Percentiles rank a stretch among this genome's conserved stretches.
Evolutionary conservation across 805 yeast species (phyloP).

Genomic region (Starmerella khaoyaiensis): DNA sequence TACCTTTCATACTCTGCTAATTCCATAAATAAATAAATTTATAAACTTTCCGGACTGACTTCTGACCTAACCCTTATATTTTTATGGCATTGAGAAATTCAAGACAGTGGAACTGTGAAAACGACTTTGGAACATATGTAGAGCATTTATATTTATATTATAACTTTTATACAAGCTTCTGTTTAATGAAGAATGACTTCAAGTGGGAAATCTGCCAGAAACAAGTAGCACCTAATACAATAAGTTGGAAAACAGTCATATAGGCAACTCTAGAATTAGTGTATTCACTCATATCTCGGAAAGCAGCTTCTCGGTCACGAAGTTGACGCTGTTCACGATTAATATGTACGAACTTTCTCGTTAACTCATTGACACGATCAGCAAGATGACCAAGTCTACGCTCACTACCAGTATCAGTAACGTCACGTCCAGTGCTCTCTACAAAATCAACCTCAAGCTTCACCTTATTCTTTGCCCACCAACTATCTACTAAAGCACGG

Average conservation of each 20-base stretch:
- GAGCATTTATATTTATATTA: background rate
- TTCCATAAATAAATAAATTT: slow-evolving; percentile 16
- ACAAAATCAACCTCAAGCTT: slow-evolving; percentile 65
- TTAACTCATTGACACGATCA: slow-evolving; percentile 44
- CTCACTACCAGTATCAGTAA: slow-evolving; percentile 49
- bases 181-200: slow-evolving; percentile 73
- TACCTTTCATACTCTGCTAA: slow-evolving; percentile 67
- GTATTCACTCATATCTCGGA: slow-evolving; percentile 64
- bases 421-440: slow-evolving; percentile 44
- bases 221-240: slow-evolving; percentile 57
- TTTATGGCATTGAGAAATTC: too few species aligned
- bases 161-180: slow-evolving; percentile 52
- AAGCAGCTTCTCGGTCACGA: slow-evolving; percentile 52
- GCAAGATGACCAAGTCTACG: slow-evolving; percentile 42
- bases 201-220: slow-evolving; percentile 64
- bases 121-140: too few species aligned
- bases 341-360: slow-evolving; percentile 44
- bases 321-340: slow-evolving; percentile 53
- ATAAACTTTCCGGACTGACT: background rate
- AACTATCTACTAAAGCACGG: slow-evolving; percentile 44
- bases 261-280: slow-evolving; percentile 60
- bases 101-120: too few species aligned
- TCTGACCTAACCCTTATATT: too few species aligned
- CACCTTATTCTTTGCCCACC: slow-evolving; percentile 48
- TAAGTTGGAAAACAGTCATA: slow-evolving; percentile 62